phyloP scores from a whole-genome alignment of 176 grass and related monocot species.

The Ensete glaucum region DNA sequence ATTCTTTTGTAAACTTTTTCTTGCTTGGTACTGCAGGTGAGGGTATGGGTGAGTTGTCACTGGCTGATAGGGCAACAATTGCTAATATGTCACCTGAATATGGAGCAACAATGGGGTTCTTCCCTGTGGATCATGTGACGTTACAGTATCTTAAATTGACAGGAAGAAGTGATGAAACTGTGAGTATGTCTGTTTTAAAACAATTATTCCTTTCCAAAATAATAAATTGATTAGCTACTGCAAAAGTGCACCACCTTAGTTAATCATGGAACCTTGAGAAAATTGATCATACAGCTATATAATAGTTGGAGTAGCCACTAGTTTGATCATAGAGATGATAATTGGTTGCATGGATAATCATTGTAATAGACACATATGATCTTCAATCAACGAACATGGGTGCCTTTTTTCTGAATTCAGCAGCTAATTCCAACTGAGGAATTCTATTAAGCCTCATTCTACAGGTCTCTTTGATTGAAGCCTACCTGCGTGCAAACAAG shows the following conservation, averaged over 20 bases:
- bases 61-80: slow-evolving; percentile 92
- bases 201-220: neutral
- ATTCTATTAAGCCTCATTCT: neutral
- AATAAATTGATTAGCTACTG: no score
- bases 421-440: neutral
- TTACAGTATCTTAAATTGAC: slow-evolving; percentile 90
- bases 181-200: slow-evolving; percentile 20
- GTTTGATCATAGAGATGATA: no score
- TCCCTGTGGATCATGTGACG: slow-evolving; percentile 89
- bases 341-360: no score
- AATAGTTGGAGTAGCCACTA: no score
- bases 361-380: no score
- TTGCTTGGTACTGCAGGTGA: slow-evolving; percentile 44
- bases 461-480: slow-evolving; percentile 90
- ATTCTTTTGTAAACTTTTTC: slow-evolving; percentile 4
- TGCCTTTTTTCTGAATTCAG: neutral
- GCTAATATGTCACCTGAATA: slow-evolving; percentile 99
- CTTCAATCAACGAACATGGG: no score
- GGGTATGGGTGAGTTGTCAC: slow-evolving; percentile 80
- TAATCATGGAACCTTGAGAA: no score
- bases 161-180: slow-evolving; percentile 79
- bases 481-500: slow-evolving; percentile 75
- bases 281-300: no score
- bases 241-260: no score
- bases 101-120: slow-evolving; percentile 99